Evolutionary conservation across 2,329 filamentous ascomycete genomes (phyloP).

Genomic region (Fusarium virguliforme): DNA sequence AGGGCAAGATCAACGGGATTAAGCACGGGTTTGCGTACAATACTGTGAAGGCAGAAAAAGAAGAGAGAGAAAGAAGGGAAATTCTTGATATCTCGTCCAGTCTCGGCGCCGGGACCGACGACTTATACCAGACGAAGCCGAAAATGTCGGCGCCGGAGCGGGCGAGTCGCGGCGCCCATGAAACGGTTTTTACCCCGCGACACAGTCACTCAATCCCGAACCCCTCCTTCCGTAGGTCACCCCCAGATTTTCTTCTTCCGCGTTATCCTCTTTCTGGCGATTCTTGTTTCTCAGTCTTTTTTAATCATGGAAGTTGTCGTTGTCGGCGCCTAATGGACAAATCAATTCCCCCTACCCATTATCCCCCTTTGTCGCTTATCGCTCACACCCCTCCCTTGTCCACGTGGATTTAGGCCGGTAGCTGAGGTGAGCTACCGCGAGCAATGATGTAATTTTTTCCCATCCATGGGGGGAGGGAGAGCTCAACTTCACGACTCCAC

Average conservation of each 20-base stretch:
- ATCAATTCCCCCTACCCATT: constrained; percentile 11
- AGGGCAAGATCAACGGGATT: background rate
- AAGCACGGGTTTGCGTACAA: background rate
- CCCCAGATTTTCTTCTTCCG: constrained; percentile 27
- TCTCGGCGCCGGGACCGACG: background rate
- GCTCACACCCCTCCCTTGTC: constrained; percentile 14
- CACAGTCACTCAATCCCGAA: constrained; percentile 59
- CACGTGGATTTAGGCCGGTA: constrained; percentile 11
- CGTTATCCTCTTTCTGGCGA: background rate
- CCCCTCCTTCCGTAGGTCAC: constrained; percentile 68
- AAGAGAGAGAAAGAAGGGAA: background rate
- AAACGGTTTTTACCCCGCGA: constrained; percentile 42
- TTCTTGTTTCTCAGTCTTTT: background rate
- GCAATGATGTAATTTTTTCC: constrained; percentile 47
- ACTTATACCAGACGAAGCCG: constrained; percentile 27
- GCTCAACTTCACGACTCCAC: constrained; percentile 45
- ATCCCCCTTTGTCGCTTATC: constrained; percentile 7
- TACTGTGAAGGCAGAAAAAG: background rate
- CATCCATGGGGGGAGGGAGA: constrained; percentile 20
- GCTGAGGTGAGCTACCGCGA: constrained; percentile 16
- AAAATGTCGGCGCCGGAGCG: constrained; percentile 44
- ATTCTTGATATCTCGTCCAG: background rate
- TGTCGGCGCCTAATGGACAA: constrained; percentile 1
- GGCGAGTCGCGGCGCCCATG: constrained; percentile 42
- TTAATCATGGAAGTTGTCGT: background rate